These are phyloP conservation scores for Beauveria caledonica DNA, from an alignment of 2,329 filamentous ascomycete genomes.

Conservation along the genomic window DNA sequence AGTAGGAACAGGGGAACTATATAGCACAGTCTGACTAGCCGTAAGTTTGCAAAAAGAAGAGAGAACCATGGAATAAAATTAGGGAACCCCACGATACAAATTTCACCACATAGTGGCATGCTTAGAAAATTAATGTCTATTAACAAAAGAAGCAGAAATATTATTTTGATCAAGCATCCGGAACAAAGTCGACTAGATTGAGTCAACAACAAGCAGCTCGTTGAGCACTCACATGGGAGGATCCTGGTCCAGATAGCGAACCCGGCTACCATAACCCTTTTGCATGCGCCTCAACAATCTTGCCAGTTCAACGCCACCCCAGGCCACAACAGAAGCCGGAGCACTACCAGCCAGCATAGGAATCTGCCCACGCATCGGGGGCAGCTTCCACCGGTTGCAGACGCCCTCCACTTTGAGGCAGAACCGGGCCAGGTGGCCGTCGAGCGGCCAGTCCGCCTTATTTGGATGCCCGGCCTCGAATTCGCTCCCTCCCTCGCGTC, in stretches of 20 bases:
- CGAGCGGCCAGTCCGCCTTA: neutral
- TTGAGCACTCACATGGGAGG: neutral
- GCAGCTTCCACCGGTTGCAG: neutral
- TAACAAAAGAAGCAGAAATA: too few relatives aligned
- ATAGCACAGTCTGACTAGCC: too few relatives aligned
- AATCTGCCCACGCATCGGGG: conserved; percentile 6
- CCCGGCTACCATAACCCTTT: neutral
- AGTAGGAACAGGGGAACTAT: neutral
- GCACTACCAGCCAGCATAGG: neutral
- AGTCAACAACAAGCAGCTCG: too few relatives aligned
- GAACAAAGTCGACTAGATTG: too few relatives aligned
- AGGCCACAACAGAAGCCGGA: neutral
- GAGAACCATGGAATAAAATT: too few relatives aligned
- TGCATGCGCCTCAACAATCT: neutral
- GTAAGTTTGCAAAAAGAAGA: too few relatives aligned
- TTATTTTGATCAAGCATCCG: too few relatives aligned
- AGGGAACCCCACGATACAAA: too few relatives aligned
- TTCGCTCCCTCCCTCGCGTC: neutral
- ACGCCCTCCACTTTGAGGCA: neutral
- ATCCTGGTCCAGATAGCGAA: neutral
- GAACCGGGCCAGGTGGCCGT: neutral
- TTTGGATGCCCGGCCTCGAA: neutral
- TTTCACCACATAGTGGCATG: too few relatives aligned
- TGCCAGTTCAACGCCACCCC: conserved; percentile 6
- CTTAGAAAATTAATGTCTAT: too few relatives aligned